Conservation (phyloP, 208 protist species). For the Naegleria fowleri region DNA sequence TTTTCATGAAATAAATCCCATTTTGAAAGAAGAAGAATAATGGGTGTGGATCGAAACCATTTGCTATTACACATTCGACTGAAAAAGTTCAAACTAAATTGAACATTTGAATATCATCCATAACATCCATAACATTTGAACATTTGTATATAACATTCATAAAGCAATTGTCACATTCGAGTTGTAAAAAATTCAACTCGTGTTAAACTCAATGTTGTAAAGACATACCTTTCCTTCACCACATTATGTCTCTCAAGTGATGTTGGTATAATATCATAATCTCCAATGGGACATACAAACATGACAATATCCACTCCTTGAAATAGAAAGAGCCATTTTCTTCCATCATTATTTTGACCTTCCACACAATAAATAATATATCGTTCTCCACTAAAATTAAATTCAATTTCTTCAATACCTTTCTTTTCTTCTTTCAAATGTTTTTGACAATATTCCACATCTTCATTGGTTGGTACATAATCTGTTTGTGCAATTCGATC, state of each 20-base stretch:
- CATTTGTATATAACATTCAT: too few relatives aligned
- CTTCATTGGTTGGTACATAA: slow-evolving; percentile 9
- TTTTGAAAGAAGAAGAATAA: background rate
- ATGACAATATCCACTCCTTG: slow-evolving; percentile 9
- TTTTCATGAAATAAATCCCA: background rate
- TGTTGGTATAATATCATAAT: background rate
- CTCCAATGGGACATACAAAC: background rate
- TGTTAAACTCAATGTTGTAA: too few relatives aligned
- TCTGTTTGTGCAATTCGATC: background rate
- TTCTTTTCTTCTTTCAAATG: background rate
- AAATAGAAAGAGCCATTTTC: background rate
- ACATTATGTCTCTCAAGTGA: background rate
- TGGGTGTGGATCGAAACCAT: background rate
- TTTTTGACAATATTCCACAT: slow-evolving; percentile 11
- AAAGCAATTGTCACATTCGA: too few relatives aligned
- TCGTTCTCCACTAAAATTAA: background rate
- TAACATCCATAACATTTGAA: too few relatives aligned
- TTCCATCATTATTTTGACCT: background rate
- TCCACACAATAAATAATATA: background rate
- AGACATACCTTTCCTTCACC: background rate
- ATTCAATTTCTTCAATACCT: slow-evolving; percentile 12
- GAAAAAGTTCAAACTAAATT: background rate
- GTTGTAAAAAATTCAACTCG: too few relatives aligned
- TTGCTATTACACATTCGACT: background rate
- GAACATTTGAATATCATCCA: too few relatives aligned